phyloP scores from a whole-genome alignment of 345 rosid genomes.

The Arabis hirsuta region DNA sequence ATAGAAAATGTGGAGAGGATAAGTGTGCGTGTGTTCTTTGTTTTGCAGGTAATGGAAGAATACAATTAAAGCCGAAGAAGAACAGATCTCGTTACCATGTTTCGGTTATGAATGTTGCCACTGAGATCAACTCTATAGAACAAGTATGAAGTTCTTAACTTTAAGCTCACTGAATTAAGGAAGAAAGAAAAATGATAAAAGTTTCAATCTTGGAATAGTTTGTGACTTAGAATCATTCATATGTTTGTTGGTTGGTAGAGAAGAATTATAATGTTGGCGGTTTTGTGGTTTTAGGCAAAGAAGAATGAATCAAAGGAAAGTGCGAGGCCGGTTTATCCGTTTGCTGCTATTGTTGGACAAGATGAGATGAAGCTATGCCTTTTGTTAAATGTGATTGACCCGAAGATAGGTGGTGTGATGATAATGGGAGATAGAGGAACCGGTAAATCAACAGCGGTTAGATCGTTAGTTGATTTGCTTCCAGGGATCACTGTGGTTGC shows the following conservation, averaged over 20 bases:
- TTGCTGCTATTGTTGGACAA: constrained; percentile 94
- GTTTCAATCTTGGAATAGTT: constrained; percentile 27
- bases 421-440: constrained; percentile 98
- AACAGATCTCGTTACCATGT: constrained; percentile 53
- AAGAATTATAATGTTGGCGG: background rate
- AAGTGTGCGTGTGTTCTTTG: background rate
- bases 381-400: constrained; percentile 86
- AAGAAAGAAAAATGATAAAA: background rate
- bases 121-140: constrained; percentile 62
- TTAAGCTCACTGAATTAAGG: background rate
- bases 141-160: constrained; percentile 49
- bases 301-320: constrained; percentile 62
- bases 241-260: background rate
- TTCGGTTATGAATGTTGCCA: constrained; percentile 68
- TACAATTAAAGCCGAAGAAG: constrained; percentile 54
- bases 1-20: background rate
- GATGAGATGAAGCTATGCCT: constrained; percentile 98
- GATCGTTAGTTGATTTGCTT: constrained; percentile 85
- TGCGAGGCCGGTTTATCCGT: constrained; percentile 90
- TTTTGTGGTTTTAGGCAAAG: constrained; percentile 50
- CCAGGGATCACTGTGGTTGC: constrained; percentile 80
- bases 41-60: constrained; percentile 51
- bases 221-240: background rate
- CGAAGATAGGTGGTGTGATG: constrained; percentile 97
- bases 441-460: constrained; percentile 84